A percentile compares a stretch with the other conserved stretches of the same genome.
These are phyloP conservation scores for Scheffersomyces parashehatae DNA, from an alignment of 1,139 yeast species.

Conservation along the genomic window DNA sequence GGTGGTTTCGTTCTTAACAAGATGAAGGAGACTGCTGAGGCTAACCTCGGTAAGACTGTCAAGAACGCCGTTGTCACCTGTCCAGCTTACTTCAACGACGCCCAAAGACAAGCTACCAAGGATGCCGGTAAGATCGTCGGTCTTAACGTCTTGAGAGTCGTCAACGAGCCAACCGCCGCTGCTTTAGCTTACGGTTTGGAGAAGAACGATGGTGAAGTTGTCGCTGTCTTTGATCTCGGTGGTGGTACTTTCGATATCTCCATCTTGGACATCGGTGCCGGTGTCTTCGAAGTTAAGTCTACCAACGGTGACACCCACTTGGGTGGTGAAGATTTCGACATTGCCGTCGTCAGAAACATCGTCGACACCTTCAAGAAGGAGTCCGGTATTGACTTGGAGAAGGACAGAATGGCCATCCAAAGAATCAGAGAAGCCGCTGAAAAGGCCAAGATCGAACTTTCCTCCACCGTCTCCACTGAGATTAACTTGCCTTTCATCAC, in stretches of 20 bases:
- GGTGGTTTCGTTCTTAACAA: slow-evolving; percentile 97
- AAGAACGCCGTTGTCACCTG: slow-evolving; percentile 93
- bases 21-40: slow-evolving; percentile 97
- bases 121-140: slow-evolving; percentile 99
- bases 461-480: slow-evolving; percentile 91
- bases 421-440: slow-evolving; percentile 99
- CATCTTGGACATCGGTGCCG: slow-evolving; percentile 80
- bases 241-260: slow-evolving; percentile 91
- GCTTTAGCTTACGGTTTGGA: slow-evolving; percentile 97
- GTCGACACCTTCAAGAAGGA: slow-evolving; percentile 93
- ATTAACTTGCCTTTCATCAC: slow-evolving; percentile 97
- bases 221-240: slow-evolving; percentile 85
- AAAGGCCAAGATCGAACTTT: slow-evolving; percentile 98
- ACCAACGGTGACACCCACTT: slow-evolving; percentile 90
- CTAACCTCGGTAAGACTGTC: slow-evolving; percentile 80
- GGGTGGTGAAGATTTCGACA: slow-evolving; percentile 90
- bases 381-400: slow-evolving; percentile 80
- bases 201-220: slow-evolving; percentile 72
- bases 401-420: slow-evolving; percentile 98
- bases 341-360: slow-evolving; percentile 83
- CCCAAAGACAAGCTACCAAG: slow-evolving; percentile 98
- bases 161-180: slow-evolving; percentile 99
- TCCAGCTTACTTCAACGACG: slow-evolving; percentile 97
- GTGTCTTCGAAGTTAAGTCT: slow-evolving; percentile 85
- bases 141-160: slow-evolving; percentile 92